phyloP scores from a whole-genome alignment of 108 stramenopile genomes.

The Cyclotella cryptica region DNA sequence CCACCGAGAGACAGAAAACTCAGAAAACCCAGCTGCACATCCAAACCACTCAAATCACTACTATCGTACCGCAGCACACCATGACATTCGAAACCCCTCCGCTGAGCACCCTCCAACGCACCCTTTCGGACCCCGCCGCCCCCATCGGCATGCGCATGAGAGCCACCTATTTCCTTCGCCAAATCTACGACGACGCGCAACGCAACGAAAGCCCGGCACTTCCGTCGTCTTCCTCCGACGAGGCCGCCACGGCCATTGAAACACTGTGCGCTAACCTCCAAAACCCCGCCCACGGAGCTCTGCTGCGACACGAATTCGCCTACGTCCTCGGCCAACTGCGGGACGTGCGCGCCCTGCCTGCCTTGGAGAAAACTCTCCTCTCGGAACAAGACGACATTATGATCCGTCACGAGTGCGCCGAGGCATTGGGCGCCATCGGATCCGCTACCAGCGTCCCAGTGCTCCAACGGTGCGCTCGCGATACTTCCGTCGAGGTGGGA shows the following conservation, averaged over 20 bases:
- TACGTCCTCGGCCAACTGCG: slow-evolving; percentile 98
- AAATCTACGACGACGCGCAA: slow-evolving; percentile 29
- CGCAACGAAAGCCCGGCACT: not conserved
- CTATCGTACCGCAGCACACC: not conserved
- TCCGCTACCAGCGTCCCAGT: slow-evolving; percentile 46
- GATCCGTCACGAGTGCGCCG: slow-evolving; percentile 98
- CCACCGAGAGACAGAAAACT: too few relatives aligned
- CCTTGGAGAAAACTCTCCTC: slow-evolving; percentile 59
- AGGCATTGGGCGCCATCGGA: slow-evolving; percentile 90
- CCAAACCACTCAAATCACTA: too few relatives aligned
- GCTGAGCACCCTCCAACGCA: slow-evolving; percentile 45
- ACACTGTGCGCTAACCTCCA: slow-evolving; percentile 60
- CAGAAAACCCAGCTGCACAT: too few relatives aligned
- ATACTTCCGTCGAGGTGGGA: slow-evolving; percentile 81
- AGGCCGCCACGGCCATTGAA: slow-evolving; percentile 43
- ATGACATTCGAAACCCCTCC: slow-evolving; percentile 51
- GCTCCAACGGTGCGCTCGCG: slow-evolving; percentile 47
- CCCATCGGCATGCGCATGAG: slow-evolving; percentile 91
- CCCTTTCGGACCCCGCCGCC: slow-evolving; percentile 54
- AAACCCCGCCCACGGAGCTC: slow-evolving; percentile 72
- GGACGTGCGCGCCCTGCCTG: slow-evolving; percentile 61
- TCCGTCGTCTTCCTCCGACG: not conserved
- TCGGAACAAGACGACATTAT: slow-evolving; percentile 84
- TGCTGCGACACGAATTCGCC: slow-evolving; percentile 97
- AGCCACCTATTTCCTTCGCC: slow-evolving; percentile 82